Evolutionary conservation across 768 basidiomycete genomes (phyloP).

Genomic region (Boletus tylopilopsis): DNA sequence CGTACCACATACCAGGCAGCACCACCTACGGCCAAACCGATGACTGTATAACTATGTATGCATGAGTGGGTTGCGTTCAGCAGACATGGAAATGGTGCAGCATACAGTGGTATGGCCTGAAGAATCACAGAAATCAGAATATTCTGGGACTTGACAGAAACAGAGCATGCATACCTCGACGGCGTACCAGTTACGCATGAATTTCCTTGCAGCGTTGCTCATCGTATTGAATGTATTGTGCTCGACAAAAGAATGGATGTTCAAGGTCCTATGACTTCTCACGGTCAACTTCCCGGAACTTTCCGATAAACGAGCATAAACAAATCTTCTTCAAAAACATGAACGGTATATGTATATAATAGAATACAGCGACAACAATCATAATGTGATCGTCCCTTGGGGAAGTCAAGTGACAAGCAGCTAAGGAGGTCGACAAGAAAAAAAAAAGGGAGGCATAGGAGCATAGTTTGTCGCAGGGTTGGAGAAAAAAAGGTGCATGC

Average conservation of each 20-base stretch:
- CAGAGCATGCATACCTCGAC: constrained; percentile 35
- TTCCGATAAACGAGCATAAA: constrained; percentile 22
- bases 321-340: constrained; percentile 17
- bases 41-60: constrained; percentile 41
- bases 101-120: constrained; percentile 51
- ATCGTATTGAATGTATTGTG: constrained; percentile 21
- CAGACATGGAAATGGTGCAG: constrained; percentile 7
- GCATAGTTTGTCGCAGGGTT: constrained; percentile 7
- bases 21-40: constrained; percentile 50
- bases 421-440: constrained; percentile 2
- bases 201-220: constrained; percentile 20
- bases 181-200: constrained; percentile 43
- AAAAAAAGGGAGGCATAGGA: constrained; percentile 18
- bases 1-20: constrained; percentile 67
- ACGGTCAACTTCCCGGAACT: constrained; percentile 15
- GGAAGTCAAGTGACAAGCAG: constrained; percentile 15
- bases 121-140: background rate
- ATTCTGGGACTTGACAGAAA: background rate
- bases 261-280: constrained; percentile 1
- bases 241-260: no score
- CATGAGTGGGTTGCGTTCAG: constrained; percentile 10
- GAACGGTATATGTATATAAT: no score
- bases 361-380: constrained; percentile 31
- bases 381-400: constrained; percentile 14
- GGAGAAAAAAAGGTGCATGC: constrained; percentile 7